Evolutionary conservation across 2,329 filamentous ascomycete genomes (phyloP), one percentile per base, ranked within the genome.

Genomic region (Sporothrix globosa): DNA sequence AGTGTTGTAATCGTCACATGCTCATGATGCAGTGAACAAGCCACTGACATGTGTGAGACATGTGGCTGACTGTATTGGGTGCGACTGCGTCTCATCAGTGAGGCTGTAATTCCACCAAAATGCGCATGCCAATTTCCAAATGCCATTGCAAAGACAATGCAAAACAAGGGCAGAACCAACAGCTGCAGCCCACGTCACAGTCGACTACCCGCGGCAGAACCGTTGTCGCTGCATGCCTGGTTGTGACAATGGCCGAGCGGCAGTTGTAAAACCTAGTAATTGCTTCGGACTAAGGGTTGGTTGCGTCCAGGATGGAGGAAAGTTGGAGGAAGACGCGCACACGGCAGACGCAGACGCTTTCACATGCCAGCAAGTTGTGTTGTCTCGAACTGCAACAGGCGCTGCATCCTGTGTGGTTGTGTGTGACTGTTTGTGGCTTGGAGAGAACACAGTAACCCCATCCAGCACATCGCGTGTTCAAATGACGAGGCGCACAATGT

Each of bases 21-120:
- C 17, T 48, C 27, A 17, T 14, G 9, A 17, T 24, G 11, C 19
- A 61, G n/a, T 24, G 58, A n/a, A 27, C n/a, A 46, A 61, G 39
- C 34, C 60, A 65, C 41, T 46, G 41, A 48, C 60, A 65, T 65
- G 44, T 48, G 44, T 50, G 44, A 65, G 61, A 50, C 61, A 65
- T 30, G 61, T 65, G 44, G 61, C 24, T 65, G 39, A 34, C 58
- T 24, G 4, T 44, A 14, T 44, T 44, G 39, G n/a, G 50, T 30
- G 44, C 17, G 44, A 65, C 24, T 30, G 13, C 21, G n/a, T 46
- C n/a, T 61, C n/a, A 21, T 65, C 61, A 21, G 58, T 17, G 58
- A 63, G 58, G 58, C 39, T 46, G 10, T 46, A 2, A 46, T 21
- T 34, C n/a, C 11, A 41, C 19, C 61, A 9, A 9, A 24, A 27